These are phyloP conservation scores for Polygonum aviculare DNA, from an alignment of 148 eudicot genomes.

Conservation along the genomic window DNA sequence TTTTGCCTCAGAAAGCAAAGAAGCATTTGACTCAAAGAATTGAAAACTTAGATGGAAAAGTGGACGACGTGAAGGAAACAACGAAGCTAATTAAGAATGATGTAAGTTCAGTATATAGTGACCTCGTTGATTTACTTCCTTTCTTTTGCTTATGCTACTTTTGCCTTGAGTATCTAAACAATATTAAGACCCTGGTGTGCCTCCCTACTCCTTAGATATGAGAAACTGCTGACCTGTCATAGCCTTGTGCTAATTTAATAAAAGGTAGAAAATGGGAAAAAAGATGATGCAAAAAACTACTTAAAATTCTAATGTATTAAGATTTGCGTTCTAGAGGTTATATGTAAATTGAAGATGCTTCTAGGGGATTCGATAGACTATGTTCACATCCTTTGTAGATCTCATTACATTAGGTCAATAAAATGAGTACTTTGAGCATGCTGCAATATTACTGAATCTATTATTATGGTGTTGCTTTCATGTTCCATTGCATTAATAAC, in stretches of 20 bases:
- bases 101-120: constrained; percentile 24
- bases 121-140: background rate
- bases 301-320: background rate
- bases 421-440: background rate
- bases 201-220: background rate
- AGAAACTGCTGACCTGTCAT: background rate
- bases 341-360: background rate
- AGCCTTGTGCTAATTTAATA: background rate
- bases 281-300: background rate
- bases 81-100: constrained; percentile 53
- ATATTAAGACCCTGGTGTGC: background rate
- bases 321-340: background rate
- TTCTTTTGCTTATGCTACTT: background rate
- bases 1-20: constrained; percentile 55
- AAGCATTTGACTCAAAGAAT: constrained; percentile 75
- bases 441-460: background rate
- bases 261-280: background rate
- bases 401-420: background rate
- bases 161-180: background rate
- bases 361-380: background rate
- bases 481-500: background rate
- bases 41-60: constrained; percentile 71
- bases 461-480: background rate
- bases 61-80: constrained; percentile 67
- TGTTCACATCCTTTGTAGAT: background rate